These are phyloP conservation scores for Amanita rubescens DNA, from an alignment of 768 basidiomycete genomes.

Conservation along the genomic window DNA sequence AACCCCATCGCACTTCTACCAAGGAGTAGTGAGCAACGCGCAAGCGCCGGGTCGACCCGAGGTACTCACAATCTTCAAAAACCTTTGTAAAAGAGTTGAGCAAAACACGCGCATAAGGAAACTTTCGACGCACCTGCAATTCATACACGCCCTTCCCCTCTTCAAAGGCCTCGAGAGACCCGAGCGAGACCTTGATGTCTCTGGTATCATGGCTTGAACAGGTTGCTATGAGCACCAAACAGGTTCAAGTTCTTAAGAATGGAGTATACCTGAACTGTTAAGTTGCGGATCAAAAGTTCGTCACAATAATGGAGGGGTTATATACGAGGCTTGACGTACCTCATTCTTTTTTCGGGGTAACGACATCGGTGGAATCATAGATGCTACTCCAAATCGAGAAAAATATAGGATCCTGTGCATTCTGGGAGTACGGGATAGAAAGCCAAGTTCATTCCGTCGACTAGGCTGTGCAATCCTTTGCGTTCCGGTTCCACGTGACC, in stretches of 20 bases:
- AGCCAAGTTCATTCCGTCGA: background rate
- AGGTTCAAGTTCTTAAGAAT: background rate
- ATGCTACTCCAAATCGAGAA: background rate
- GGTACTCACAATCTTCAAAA: slow-evolving; percentile 42
- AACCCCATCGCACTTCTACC: slow-evolving; percentile 56
- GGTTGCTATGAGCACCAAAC: slow-evolving; percentile 5
- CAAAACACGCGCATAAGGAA: slow-evolving; percentile 1
- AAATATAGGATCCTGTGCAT: background rate
- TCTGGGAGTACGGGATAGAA: background rate
- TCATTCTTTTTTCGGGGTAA: background rate
- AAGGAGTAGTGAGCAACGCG: background rate
- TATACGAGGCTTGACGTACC: background rate
- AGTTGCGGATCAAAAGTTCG: slow-evolving; percentile 2
- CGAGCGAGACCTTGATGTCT: slow-evolving; percentile 6
- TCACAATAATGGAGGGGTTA: background rate
- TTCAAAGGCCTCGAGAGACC: slow-evolving; percentile 34
- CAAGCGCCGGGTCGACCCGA: background rate
- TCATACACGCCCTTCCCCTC: slow-evolving; percentile 49
- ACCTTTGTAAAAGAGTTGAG: slow-evolving; percentile 22
- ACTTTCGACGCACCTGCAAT: slow-evolving; percentile 35
- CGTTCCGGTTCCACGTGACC: background rate
- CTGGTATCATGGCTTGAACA: slow-evolving; percentile 1
- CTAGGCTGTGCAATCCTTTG: background rate
- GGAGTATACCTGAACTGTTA: background rate
- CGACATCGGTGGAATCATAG: background rate